phyloP scores from a whole-genome alignment of 139 green algal genomes.

The Dunaliella primolecta region DNA sequence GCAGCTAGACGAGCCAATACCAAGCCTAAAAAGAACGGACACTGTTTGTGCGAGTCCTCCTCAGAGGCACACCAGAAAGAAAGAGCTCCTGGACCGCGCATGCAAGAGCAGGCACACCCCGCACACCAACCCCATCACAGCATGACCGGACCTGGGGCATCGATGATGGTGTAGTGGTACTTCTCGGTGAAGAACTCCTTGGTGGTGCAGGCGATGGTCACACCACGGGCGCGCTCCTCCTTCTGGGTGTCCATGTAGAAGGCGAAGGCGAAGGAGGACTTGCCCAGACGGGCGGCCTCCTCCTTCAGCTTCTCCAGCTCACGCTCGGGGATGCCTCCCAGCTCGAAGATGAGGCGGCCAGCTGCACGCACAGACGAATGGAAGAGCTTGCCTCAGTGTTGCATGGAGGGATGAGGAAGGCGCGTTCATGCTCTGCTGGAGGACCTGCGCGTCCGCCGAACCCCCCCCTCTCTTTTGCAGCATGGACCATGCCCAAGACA shows the following conservation, averaged over 20 bases:
- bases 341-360: constrained; percentile 96
- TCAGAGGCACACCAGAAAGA: no score
- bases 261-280: constrained; percentile 91
- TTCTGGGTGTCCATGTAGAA: constrained; percentile 92
- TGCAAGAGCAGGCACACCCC: no score
- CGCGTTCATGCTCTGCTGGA: background rate
- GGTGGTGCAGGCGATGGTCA: constrained; percentile 96
- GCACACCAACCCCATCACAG: no score
- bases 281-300: constrained; percentile 78
- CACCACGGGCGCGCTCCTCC: constrained; percentile 91
- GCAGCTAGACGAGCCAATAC: no score
- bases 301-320: constrained; percentile 97
- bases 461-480: no score
- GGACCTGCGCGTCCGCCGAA: no score
- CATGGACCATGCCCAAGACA: no score
- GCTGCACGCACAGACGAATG: constrained; percentile 64
- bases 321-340: constrained; percentile 98
- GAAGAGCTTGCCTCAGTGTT: background rate
- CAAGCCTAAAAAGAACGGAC: background rate
- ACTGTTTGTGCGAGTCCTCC: no score
- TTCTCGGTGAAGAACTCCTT: constrained; percentile 99
- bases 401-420: background rate
- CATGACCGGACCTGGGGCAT: constrained; percentile 83
- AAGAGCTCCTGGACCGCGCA: no score
- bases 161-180: constrained; percentile 98